Percentiles rank a stretch among this genome's conserved stretches.
Evolutionary conservation across 306 rosid genomes (phyloP).

Genomic region (Astragalus glycyphyllos): DNA sequence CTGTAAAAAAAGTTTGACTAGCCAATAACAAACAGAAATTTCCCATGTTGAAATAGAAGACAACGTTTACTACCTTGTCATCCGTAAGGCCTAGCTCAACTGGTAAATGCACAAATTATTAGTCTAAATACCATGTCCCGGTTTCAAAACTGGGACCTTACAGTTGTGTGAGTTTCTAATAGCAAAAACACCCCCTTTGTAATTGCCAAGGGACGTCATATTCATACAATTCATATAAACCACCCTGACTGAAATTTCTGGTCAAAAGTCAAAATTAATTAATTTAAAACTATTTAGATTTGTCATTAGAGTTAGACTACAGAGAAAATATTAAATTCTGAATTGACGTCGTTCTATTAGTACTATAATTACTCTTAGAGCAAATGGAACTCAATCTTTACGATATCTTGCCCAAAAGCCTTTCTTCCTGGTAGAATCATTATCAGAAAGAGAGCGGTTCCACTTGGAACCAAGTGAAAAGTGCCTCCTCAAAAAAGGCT

Average conservation of each 20-base stretch:
- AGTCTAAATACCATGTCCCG: too few species aligned
- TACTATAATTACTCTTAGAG: conserved; percentile 43
- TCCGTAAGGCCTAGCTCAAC: too few species aligned
- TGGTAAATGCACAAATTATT: too few species aligned
- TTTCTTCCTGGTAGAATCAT: conserved; percentile 69
- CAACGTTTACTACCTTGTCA: too few species aligned
- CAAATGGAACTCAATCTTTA: conserved; percentile 51
- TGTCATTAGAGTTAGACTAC: conserved; percentile 47
- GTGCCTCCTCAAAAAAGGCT: conserved; percentile 73
- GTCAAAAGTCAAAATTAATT: conserved; percentile 39
- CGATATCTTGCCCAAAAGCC: conserved; percentile 80
- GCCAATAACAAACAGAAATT: too few species aligned
- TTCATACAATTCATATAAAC: conserved; percentile 35
- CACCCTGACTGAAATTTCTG: conserved; percentile 40
- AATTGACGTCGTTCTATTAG: conserved; percentile 38
- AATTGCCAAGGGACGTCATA: conserved; percentile 18
- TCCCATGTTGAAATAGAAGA: too few species aligned
- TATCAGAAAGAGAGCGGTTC: conserved; percentile 64
- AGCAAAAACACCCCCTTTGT: too few species aligned
- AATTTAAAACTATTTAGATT: conserved; percentile 39
- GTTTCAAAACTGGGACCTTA: too few species aligned
- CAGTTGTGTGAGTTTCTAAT: too few species aligned
- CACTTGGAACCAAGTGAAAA: conserved; percentile 80
- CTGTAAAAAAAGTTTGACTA: too few species aligned
- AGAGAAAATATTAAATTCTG: conserved; percentile 44